Conservation (phyloP, 2,329 filamentous ascomycete genomes). For the Coniochaeta sp. region DNA sequence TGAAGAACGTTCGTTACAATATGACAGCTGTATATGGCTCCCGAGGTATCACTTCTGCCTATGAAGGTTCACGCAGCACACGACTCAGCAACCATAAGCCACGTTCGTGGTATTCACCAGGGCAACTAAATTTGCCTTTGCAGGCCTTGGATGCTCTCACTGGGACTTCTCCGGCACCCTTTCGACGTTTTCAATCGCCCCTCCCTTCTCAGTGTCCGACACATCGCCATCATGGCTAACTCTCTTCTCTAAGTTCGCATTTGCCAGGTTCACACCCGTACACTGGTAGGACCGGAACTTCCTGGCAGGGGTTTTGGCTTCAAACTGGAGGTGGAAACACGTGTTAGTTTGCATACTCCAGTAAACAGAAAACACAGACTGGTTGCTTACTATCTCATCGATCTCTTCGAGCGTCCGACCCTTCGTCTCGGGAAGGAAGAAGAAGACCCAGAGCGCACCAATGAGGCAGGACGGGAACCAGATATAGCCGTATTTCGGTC, state of each 20-base stretch:
- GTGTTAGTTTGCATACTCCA: not conserved
- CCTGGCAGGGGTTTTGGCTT: slow-evolving; percentile 28
- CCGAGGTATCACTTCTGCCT: not conserved
- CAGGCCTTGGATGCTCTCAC: not conserved
- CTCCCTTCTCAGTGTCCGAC: not conserved
- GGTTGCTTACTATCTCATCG: slow-evolving; percentile 35
- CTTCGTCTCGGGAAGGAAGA: slow-evolving; percentile 43
- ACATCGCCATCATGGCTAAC: not conserved
- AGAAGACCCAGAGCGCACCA: slow-evolving; percentile 22
- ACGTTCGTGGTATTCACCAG: too few species aligned
- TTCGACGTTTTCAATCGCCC: not conserved
- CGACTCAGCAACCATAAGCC: not conserved
- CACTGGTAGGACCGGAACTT: slow-evolving; percentile 28
- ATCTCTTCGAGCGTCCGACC: slow-evolving; percentile 43
- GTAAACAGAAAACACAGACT: slow-evolving; percentile 1
- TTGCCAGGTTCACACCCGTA: slow-evolving; percentile 6
- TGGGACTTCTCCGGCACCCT: not conserved
- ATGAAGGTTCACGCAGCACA: too few species aligned
- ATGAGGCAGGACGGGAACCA: slow-evolving; percentile 30
- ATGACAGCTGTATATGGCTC: too few species aligned
- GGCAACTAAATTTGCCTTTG: too few species aligned
- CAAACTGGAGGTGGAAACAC: slow-evolving; percentile 12
- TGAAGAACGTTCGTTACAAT: too few species aligned
- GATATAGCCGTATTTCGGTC: slow-evolving; percentile 42
- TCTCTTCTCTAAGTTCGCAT: not conserved